Evolutionary conservation across 2,329 filamentous ascomycete species (phyloP).

Genomic region (Cercospora zeina): DNA sequence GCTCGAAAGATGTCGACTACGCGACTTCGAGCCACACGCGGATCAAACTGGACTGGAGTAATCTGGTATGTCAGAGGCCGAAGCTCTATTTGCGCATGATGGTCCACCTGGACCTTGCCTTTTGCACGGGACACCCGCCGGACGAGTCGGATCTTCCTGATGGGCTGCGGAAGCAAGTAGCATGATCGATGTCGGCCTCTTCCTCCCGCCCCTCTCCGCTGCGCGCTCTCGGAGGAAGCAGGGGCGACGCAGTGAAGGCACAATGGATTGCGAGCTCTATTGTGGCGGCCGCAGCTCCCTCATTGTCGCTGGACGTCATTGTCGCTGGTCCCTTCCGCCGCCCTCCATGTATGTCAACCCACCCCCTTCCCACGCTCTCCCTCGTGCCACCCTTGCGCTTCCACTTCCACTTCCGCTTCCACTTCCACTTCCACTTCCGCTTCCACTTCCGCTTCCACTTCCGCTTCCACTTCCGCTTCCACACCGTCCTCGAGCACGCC

Average conservation of each 20-base stretch:
- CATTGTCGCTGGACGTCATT: slow-evolving; percentile 5
- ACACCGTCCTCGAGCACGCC: neutral
- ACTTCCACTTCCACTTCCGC: neutral
- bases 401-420: neutral
- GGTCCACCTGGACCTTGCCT: slow-evolving; percentile 26
- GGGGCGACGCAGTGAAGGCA: neutral
- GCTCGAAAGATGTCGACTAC: slow-evolving; percentile 14
- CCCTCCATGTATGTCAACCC: neutral
- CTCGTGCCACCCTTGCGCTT: neutral
- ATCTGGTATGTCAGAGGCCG: slow-evolving; percentile 26
- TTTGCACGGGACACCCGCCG: slow-evolving; percentile 25
- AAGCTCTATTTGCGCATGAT: slow-evolving; percentile 25
- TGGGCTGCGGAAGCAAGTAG: slow-evolving; percentile 20
- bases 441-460: neutral
- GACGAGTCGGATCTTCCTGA: slow-evolving; percentile 26
- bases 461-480: neutral
- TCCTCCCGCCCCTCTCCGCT: too few species aligned
- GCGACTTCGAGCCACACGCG: slow-evolving; percentile 6
- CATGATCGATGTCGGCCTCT: neutral
- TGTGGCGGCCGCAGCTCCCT: neutral
- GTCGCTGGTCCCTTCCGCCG: neutral
- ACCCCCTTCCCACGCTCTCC: neutral
- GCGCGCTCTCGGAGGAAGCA: too few species aligned
- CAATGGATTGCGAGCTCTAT: neutral
- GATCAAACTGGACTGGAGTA: slow-evolving; percentile 28